Evolutionary conservation across 169 alveolate genomes (phyloP), one percentile per base, ranked within the genome.

Genomic region (Plasmodium berghei): DNA sequence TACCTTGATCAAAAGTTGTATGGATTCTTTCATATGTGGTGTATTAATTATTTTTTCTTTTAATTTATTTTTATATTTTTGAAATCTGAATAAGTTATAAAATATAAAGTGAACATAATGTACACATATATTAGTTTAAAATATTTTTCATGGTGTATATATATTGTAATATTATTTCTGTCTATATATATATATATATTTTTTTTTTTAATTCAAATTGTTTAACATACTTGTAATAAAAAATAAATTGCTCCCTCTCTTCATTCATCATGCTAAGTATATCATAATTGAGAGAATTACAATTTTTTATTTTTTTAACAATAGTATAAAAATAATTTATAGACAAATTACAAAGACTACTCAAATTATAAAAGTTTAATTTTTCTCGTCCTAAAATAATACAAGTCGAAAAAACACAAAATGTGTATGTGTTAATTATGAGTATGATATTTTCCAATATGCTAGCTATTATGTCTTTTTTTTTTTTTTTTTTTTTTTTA

Each of bases 281-380:
- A 22, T 75, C 88, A 26, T 75, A 75, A 6, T 75, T 14, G 42
- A 5, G 42, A 5, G 42, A 34, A 12, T 74, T 73, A 28, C 14
- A 6, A 56, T 8, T 75, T 55, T 45, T 62, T 45, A 75, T 46
- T 18, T 45, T 62, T 62, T 75, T 75, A 5, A 75, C 26, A 46
- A 75, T 75, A 5, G 42, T 63, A 22, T 75, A 75, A 56, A 75
- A 75, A 48, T 75, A 75, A 56, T 75, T 75, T 34, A 75, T 75
- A 5, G 88, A 64, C 88, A 75, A 62, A n/a, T 75, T 75, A 8
- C 88, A 75, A 52, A 75, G 75, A 5, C 62, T 75, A 67, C 63
- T 62, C 20, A 75, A 42, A 22, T 75, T 75, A 10, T 75, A 74
- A 49, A 75, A 75, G 63, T 75, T 75, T 16, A 75, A 54, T 24